Evolutionary conservation across 306 rosid species (phyloP), one percentile per base, ranked within the genome.

Genomic region (Corylus heterophylla): DNA sequence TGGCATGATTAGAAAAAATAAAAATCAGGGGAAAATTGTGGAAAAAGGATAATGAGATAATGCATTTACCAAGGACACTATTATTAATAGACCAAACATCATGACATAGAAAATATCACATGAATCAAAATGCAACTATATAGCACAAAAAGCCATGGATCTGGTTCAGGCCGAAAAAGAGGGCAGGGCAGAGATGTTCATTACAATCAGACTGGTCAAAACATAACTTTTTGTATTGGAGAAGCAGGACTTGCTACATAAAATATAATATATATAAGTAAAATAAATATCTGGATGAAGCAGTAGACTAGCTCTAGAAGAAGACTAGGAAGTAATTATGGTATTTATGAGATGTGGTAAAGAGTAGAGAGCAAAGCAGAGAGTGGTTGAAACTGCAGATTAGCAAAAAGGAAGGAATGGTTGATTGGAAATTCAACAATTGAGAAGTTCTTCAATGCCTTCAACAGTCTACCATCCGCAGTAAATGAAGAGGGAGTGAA

Each of bases 381-480:
- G 61, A 55, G 79, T 80, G 3, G 83, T 80, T 80, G 83, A 42
- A 11, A 42, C 72, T 68, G 72, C 51, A 68, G 72, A 51, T 18
- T 11, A 68, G 31, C 12, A 3, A 42, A 68, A 67, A 42, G 66
- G 42, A 67, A 67, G 8, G 49, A 17, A 47, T 16, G 25, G 71
- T 64, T 39, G 72, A 22, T 68, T 68, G 29, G 71, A 74, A 67
- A 70, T 37, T 61, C 68, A 22, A 27, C 20, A 16, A 76, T 51
- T 37, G 17, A 48, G 59, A 17, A n/a, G 73, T 12, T 18, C 52
- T 44, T 66, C 5, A n/a, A 49, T 48, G 13, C 14, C 35, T 35
- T 14, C 37, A 66, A 37, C 25, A 37, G 25, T 64, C 48, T 35
- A 3, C 11, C 47, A 16, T 5, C 42, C 8, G 51, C 51, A 68